Base-by-base conservation (phyloP, 2,329 filamentous ascomycete species). In the Beauveria caledonica region DNA sequence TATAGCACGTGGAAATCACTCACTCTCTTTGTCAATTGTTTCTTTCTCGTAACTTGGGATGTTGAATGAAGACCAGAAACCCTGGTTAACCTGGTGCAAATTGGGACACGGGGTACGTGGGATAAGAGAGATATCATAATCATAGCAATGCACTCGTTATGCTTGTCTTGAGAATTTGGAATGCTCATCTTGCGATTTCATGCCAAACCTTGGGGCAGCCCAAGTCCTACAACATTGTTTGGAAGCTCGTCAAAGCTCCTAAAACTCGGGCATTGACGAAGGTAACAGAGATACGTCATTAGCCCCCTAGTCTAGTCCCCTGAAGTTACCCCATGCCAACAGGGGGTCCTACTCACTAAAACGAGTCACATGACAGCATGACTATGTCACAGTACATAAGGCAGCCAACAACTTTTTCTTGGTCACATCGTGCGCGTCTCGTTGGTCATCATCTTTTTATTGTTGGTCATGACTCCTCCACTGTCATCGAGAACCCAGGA, bases 61-160 rank as follows among this genome's bases (percentile, higher is more conserved):
- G 39, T 36, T 19, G 40, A 53, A 58, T 21, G 3, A 21, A 42
- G 15, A 25, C 17, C 45, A 33, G 10, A 19, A 33, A n/a, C 10
- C 17, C 27, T 6, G 17, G 13, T 29, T 29, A 10, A 6, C 48
- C 33, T 52, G 15, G 57, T 11, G 23, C 36, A 53, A 13, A 33
- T 51, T n/a, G 56, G 48, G 25, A 33, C 23, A 17, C 15, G 21
- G 27, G 33, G 11, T 40, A 25, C n/a, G 45, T 11, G 33, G 29
- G 19, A 33, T 6, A 23, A 39, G 40, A 17, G 23, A 46, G 40
- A 59, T 46, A 46, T 27, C 49, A 53, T 59, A 59, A 52, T 46
- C 49, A 46, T 59, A 59, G 57, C 57, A 59, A 59, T 59, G 57
- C 48, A 53, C 57, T 23, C 46, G 39, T 58, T 52, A 40, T 42